Evolutionary conservation across 345 rosid species (phyloP).

Genomic region (Stellera chamaejasme): DNA sequence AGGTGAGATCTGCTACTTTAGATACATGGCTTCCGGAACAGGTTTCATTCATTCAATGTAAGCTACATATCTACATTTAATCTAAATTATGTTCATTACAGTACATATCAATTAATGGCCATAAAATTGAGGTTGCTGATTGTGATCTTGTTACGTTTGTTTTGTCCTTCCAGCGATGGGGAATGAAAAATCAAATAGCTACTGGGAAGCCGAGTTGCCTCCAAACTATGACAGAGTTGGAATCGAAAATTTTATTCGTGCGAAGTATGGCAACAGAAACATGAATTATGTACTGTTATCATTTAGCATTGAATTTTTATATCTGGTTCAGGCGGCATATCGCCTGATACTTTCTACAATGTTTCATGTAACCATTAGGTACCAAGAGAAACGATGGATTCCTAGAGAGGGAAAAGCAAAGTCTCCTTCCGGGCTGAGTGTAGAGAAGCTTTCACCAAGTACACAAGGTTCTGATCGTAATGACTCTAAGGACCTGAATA

Average conservation of each 20-base stretch:
- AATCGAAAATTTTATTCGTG: slow-evolving; percentile 65
- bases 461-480: slow-evolving; percentile 11
- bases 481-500: slow-evolving; percentile 13
- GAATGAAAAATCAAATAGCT: slow-evolving; percentile 65
- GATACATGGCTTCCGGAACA: slow-evolving; percentile 99
- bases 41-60: slow-evolving; percentile 74
- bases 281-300: slow-evolving; percentile 12
- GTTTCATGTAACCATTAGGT: slow-evolving; percentile 32
- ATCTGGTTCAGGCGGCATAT: slow-evolving; percentile 4
- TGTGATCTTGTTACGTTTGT: slow-evolving; percentile 10
- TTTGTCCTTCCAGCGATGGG: slow-evolving; percentile 52
- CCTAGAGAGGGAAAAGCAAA: slow-evolving; percentile 29
- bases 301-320: slow-evolving; percentile 11
- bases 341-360: slow-evolving; percentile 5
- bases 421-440: slow-evolving; percentile 22
- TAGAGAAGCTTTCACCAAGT: slow-evolving; percentile 19
- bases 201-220: slow-evolving; percentile 98
- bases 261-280: slow-evolving; percentile 54
- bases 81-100: neutral
- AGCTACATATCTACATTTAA: slow-evolving; percentile 16
- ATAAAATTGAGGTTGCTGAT: slow-evolving; percentile 5
- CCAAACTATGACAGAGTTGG: slow-evolving; percentile 61
- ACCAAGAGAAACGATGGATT: slow-evolving; percentile 73
- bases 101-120: neutral
- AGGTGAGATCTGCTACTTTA: slow-evolving; percentile 91